phyloP scores from a whole-genome alignment of 2,329 filamentous ascomycete species.

The Hypoxylon sp. region DNA sequence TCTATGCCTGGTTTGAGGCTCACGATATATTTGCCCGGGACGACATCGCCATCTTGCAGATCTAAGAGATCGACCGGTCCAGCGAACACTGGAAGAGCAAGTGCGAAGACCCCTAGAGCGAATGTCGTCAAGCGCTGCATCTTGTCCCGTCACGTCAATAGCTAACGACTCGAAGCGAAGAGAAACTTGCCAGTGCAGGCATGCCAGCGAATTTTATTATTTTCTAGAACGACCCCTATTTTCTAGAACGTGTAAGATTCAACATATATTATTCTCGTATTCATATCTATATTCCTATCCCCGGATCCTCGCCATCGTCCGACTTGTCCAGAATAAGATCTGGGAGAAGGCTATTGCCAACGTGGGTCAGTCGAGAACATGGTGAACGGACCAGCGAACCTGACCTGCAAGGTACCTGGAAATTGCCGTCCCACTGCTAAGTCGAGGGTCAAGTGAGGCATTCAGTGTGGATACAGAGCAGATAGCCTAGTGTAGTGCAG shows the following conservation, averaged over 20 bases:
- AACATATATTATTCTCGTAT: conserved; percentile 14
- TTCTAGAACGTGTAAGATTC: background rate
- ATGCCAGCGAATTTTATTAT: conserved; percentile 1
- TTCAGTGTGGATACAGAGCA: conserved; percentile 9
- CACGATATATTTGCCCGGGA: conserved; percentile 37
- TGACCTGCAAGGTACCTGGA: conserved; percentile 23
- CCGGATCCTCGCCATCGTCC: conserved; percentile 9
- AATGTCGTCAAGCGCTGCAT: conserved; percentile 20
- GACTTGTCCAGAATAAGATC: conserved; percentile 21
- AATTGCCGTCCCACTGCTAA: conserved; percentile 37
- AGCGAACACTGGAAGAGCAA: conserved; percentile 18
- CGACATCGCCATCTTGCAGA: conserved; percentile 25
- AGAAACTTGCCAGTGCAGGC: background rate
- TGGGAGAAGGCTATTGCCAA: conserved; percentile 17
- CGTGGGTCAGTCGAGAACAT: conserved; percentile 18
- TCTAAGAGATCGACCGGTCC: conserved; percentile 6
- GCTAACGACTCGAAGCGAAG: background rate
- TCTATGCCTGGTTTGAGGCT: conserved; percentile 35
- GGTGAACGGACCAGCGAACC: conserved; percentile 32
- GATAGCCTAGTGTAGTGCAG: background rate
- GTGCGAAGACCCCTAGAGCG: conserved; percentile 17
- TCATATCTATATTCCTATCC: conserved; percentile 8
- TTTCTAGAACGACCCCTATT: conserved; percentile 14
- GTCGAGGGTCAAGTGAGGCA: conserved; percentile 17
- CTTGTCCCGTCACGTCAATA: conserved; percentile 18